These are phyloP conservation scores for Aspergillus fischeri DNA, from an alignment of 2,329 filamentous ascomycete genomes.

Conservation along the genomic window DNA sequence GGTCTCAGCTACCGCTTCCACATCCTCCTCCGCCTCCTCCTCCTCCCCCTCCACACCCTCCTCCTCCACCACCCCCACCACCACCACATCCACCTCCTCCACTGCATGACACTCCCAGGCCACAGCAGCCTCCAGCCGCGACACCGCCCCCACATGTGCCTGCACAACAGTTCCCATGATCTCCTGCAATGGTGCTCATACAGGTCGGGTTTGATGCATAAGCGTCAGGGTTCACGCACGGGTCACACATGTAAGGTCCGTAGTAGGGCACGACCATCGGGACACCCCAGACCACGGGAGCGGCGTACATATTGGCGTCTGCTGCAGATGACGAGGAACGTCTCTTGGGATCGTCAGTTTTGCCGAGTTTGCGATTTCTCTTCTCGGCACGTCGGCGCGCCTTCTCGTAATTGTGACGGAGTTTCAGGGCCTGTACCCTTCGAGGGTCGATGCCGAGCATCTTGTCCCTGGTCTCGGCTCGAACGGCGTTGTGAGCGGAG, in stretches of 20 bases:
- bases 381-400: conserved; percentile 31
- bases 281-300: conserved; percentile 43
- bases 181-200: conserved; percentile 38
- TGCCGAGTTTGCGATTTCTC: conserved; percentile 20
- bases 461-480: conserved; percentile 13
- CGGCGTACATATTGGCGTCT: conserved; percentile 21
- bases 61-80: conserved; percentile 28
- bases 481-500: conserved; percentile 67
- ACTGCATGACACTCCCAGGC: conserved; percentile 37
- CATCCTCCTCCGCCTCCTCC: conserved; percentile 10
- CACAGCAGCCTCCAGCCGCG: conserved; percentile 42
- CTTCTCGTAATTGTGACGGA: conserved; percentile 54
- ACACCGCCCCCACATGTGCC: conserved; percentile 41
- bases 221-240: conserved; percentile 36
- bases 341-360: conserved; percentile 27
- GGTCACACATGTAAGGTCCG: conserved; percentile 45
- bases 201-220: conserved; percentile 46
- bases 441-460: conserved; percentile 15
- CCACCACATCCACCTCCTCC: conserved; percentile 38
- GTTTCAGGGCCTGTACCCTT: conserved; percentile 34
- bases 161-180: conserved; percentile 45
- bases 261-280: conserved; percentile 44
- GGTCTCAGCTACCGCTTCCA: conserved; percentile 5
- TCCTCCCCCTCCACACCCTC: conserved; percentile 38
- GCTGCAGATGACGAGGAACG: not conserved